A percentile compares a stretch with the other conserved stretches of the same genome.
phyloP scores from a whole-genome alignment of 2,329 filamentous ascomycete genomes.

The Aaosphaeria pasadenensis region DNA sequence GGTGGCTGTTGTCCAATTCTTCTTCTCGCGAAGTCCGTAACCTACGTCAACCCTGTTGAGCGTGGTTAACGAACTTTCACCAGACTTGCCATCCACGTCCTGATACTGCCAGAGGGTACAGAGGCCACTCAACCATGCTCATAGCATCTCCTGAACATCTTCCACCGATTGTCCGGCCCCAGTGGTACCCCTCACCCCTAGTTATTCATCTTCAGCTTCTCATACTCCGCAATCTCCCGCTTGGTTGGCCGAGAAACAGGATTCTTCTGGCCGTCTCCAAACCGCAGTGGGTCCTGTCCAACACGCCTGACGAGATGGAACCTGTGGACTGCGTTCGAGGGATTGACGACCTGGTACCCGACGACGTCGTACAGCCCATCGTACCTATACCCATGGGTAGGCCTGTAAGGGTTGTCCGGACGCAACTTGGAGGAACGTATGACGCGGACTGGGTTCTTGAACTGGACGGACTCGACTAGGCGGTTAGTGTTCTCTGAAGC shows the following conservation, averaged over 20 bases:
- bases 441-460: constrained; percentile 46
- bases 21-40: no score
- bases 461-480: constrained; percentile 41
- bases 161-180: no score
- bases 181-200: no score
- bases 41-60: no score
- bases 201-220: constrained; percentile 15
- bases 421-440: constrained; percentile 46
- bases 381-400: constrained; percentile 52
- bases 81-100: no score
- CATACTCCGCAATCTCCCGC: constrained; percentile 20
- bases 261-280: constrained; percentile 23
- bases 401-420: constrained; percentile 41
- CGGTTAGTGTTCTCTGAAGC: constrained; percentile 40
- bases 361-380: constrained; percentile 56
- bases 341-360: constrained; percentile 38
- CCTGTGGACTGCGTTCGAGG: constrained; percentile 40
- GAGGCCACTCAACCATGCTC: no score
- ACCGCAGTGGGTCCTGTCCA: constrained; percentile 49
- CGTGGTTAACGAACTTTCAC: no score
- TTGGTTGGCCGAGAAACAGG: constrained; percentile 43
- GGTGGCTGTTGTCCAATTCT: no score
- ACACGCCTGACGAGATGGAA: constrained; percentile 47
- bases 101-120: no score
- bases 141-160: no score